Base-by-base conservation (phyloP, 257 asterid species). In the Ballota nigra region DNA sequence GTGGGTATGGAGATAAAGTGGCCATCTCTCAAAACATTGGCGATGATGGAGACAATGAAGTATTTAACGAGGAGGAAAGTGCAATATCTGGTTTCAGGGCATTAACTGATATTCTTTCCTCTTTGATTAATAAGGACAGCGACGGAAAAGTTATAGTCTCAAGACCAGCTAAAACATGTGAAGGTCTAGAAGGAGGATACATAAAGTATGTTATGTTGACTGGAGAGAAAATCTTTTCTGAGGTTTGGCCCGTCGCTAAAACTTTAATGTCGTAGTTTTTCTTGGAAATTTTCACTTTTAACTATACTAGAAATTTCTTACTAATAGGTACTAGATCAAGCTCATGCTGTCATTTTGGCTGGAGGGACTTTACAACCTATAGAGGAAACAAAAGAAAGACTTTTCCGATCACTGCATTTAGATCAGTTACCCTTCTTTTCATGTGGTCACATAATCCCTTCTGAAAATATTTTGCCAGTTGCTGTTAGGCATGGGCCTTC, bases 281-380 rank as follows among this genome's bases (percentile, higher is more conserved):
- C 5, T 15, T 45, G 53, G 19, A 9, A 11, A 1, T 74, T 45
- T 62, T 77, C 41, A 59, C 8, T 57, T 67, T 24, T 68, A 22
- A 38, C 61, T 40, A 38, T 22, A 13, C 29, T 28, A 31, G 18
- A 55, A 43, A 52, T 66, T 63, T 38, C 36, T 67, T 66, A 71
- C 20, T 68, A 55, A 53, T 74, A 94, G 99, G 82, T 94, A 56
- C 61, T 83, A 28, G 74, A 83, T 81, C 83, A 89, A 84, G 92
- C 98, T 63, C 98, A 81, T 82, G 98, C 99, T 57, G 87, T 94
- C 60, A 77, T 94, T 68, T 80, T 94, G 84, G 94, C 96, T 68
- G 99, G 99, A 57, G 99, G 99, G 71, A 94, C 99, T 24, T 81
- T 94, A 63, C 99, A 88, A 75, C 99, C 99, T 73, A 88, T 91